Conservation (phyloP, 257 asterid species). For the Dorcoceras hygrometricum region DNA sequence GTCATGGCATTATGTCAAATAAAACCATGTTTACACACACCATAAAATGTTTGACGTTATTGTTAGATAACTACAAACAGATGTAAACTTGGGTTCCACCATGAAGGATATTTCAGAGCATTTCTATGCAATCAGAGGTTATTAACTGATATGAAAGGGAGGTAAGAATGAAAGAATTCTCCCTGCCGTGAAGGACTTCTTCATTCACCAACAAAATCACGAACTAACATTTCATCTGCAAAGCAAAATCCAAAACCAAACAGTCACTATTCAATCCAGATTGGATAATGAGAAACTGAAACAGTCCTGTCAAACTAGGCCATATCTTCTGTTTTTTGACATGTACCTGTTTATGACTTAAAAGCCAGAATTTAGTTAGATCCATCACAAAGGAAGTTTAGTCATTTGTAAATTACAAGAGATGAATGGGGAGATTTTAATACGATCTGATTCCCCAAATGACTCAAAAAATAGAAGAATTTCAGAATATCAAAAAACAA, state of each 20-base stretch:
- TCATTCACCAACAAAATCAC: constrained; percentile 7
- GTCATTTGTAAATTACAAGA: not conserved
- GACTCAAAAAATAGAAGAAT: too few relatives aligned
- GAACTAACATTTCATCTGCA: constrained; percentile 24
- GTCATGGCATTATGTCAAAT: not conserved
- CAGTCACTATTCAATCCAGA: not conserved
- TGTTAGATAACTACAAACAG: not conserved
- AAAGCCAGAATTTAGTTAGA: not conserved
- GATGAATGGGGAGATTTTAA: not conserved
- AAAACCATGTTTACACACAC: not conserved
- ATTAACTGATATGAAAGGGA: constrained; percentile 9
- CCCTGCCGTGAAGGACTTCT: constrained; percentile 21
- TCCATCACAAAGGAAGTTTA: not conserved
- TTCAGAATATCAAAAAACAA: too few relatives aligned
- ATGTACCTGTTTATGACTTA: not conserved
- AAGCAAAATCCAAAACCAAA: not conserved
- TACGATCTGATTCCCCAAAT: too few relatives aligned
- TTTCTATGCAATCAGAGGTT: constrained; percentile 14
- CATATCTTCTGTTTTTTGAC: not conserved
- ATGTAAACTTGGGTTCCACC: constrained; percentile 15
- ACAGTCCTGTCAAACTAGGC: not conserved
- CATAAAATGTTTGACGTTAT: not conserved
- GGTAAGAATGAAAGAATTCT: constrained; percentile 14
- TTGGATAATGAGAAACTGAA: not conserved
- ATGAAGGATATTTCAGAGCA: not conserved